Evolutionary conservation across 768 basidiomycete species (phyloP).

Genomic region (Lepiota subincarnata): DNA sequence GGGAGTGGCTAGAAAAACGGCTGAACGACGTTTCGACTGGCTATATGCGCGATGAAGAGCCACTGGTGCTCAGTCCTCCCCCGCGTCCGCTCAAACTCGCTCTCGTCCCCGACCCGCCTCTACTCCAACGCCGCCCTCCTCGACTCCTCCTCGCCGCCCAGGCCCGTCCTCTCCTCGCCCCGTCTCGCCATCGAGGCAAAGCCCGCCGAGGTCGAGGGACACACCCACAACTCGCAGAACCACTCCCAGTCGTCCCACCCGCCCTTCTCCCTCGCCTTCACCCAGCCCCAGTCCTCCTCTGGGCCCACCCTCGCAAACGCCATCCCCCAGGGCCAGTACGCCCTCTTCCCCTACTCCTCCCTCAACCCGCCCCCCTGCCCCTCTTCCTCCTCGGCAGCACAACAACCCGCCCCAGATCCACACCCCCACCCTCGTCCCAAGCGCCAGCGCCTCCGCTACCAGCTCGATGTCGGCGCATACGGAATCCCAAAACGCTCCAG

Average conservation of each 20-base stretch:
- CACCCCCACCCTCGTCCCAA: constrained; percentile 22
- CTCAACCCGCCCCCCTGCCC: constrained; percentile 23
- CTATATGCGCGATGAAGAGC: constrained; percentile 36
- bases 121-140: constrained; percentile 35
- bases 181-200: constrained; percentile 17
- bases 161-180: constrained; percentile 15
- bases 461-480: constrained; percentile 75
- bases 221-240: constrained; percentile 12
- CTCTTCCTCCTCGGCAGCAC: constrained; percentile 22
- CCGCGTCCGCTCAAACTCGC: constrained; percentile 42
- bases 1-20: not conserved
- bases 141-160: constrained; percentile 19
- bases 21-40: not conserved
- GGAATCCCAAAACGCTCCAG: constrained; percentile 69
- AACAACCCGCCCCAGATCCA: constrained; percentile 22
- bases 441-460: constrained; percentile 31
- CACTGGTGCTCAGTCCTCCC: constrained; percentile 43
- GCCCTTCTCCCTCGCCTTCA: constrained; percentile 15
- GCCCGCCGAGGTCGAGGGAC: constrained; percentile 13
- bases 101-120: constrained; percentile 30
- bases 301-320: constrained; percentile 1
- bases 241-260: constrained; percentile 13
- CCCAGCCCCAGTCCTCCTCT: constrained; percentile 14
- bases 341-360: constrained; percentile 34
- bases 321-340: constrained; percentile 10